Percentiles rank a stretch among this genome's conserved stretches.
Evolutionary conservation across 805 yeast genomes (phyloP).

Genomic region (Cyberlindnera lachancei): DNA sequence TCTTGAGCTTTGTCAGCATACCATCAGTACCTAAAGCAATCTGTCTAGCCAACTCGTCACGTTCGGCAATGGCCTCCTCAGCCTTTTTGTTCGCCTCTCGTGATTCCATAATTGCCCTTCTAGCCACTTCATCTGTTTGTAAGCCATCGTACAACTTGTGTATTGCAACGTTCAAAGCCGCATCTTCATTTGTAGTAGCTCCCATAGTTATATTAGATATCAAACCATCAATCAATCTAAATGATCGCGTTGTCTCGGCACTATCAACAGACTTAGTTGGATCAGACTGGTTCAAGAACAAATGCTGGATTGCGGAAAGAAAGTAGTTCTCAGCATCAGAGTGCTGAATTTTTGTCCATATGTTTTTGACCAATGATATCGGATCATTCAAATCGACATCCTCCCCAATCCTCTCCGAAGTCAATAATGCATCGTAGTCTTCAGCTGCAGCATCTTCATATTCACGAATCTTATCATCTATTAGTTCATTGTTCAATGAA

Average conservation of each 20-base stretch:
- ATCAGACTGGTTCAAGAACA: slow-evolving; percentile 35
- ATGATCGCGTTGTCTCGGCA: slow-evolving; percentile 41
- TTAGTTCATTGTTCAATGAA: slow-evolving; percentile 45
- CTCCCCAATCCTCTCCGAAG: slow-evolving; percentile 28
- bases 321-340: slow-evolving; percentile 44
- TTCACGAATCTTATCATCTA: slow-evolving; percentile 58
- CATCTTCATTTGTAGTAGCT: slow-evolving; percentile 39
- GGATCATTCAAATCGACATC: slow-evolving; percentile 48
- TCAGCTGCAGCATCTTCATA: slow-evolving; percentile 49
- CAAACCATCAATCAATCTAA: slow-evolving; percentile 57
- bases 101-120: slow-evolving; percentile 56
- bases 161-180: slow-evolving; percentile 71
- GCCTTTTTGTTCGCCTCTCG: slow-evolving; percentile 44
- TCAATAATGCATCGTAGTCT: slow-evolving; percentile 41
- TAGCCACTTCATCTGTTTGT: slow-evolving; percentile 81
- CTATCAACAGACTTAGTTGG: slow-evolving; percentile 38
- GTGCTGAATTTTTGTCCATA: slow-evolving; percentile 53
- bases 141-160: slow-evolving; percentile 64
- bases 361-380: slow-evolving; percentile 52
- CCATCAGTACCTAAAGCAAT: slow-evolving; percentile 74
- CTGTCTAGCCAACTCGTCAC: slow-evolving; percentile 57
- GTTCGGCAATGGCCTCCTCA: slow-evolving; percentile 50
- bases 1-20: slow-evolving; percentile 48
- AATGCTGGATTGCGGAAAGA: slow-evolving; percentile 44
- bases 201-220: slow-evolving; percentile 54